Evolutionary conservation across 768 basidiomycete genomes (phyloP), one percentile per base, ranked within the genome.

Genomic region (Podaxis sp.): DNA sequence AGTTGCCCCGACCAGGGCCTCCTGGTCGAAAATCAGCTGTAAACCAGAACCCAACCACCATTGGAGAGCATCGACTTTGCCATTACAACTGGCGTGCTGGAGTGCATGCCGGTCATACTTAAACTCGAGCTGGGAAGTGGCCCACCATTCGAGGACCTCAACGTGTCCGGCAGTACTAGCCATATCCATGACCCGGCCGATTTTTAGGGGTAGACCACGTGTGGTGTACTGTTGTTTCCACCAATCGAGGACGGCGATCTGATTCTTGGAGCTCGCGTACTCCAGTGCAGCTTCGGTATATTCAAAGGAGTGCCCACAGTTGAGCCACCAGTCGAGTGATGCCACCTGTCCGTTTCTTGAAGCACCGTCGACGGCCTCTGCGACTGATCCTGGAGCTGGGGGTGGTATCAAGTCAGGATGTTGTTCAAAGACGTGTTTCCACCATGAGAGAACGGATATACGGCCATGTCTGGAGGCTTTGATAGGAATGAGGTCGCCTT

Each of bases 21-120:
- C 93, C 64, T 85, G 87, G 70, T 95, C 91, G 71, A 89, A 95
- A 48, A 87, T 81, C 58, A 94, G 75, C 68, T 90, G 88, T 41
- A 93, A 73, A 10, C 90, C 91, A 65, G 88, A 90, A 26, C 84
- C 82, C 50, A 89, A 71, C 93, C 93, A 94, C 93, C 93, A 95
- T 67, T 90, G 78, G 65, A 95, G 75, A 22, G 92, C 89, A 26
- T 91, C 86, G 11, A 93, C 84, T 74, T 86, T 91, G 20, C 93
- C 93, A 59, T 87, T 83, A 74, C 87, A 89, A 65, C 89, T 90
- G 1, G 93, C 91, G 64, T 90, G 87, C 63, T 91, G 86, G 66
- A 94, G 76, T 30, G 90, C 90, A 65, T 87, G 83, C 48, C 84
- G 82, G 69, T 93, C 91, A 73, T 92, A 91, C 69, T 90, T 90